phyloP scores from a whole-genome alignment of 2,329 filamentous ascomycete species.

The Neonectria punicea region DNA sequence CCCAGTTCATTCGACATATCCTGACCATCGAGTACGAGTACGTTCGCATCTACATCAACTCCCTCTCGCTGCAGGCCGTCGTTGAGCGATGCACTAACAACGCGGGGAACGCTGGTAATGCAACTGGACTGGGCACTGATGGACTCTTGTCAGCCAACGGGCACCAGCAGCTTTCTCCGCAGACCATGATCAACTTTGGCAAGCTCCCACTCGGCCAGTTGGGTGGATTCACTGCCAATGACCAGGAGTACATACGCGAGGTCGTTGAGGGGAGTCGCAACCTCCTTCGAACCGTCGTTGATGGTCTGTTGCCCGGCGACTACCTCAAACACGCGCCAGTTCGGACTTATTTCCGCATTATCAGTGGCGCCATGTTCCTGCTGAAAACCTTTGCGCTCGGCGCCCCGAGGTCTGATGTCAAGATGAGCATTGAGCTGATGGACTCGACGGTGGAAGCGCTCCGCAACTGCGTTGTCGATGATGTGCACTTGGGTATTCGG shows the following conservation, averaged over 20 bases:
- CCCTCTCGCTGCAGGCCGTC: slow-evolving; percentile 91
- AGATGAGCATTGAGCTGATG: slow-evolving; percentile 78
- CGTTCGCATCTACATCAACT: slow-evolving; percentile 93
- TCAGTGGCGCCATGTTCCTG: slow-evolving; percentile 85
- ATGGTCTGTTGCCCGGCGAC: slow-evolving; percentile 77
- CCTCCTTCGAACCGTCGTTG: slow-evolving; percentile 79
- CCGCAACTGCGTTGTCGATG: slow-evolving; percentile 82
- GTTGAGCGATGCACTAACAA: slow-evolving; percentile 88
- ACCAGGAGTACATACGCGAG: slow-evolving; percentile 79
- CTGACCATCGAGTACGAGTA: slow-evolving; percentile 96
- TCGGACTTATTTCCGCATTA: slow-evolving; percentile 86
- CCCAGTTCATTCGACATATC: slow-evolving; percentile 76
- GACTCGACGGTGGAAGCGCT: slow-evolving; percentile 79
- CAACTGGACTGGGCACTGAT: slow-evolving; percentile 49
- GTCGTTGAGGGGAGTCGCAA: slow-evolving; percentile 83
- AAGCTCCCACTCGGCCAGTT: slow-evolving; percentile 72
- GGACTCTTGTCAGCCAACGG: slow-evolving; percentile 46
- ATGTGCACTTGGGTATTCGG: slow-evolving; percentile 85
- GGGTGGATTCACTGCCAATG: slow-evolving; percentile 71
- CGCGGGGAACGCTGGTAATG: slow-evolving; percentile 67
- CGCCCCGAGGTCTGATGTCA: slow-evolving; percentile 80
- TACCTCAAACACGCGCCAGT: slow-evolving; percentile 87
- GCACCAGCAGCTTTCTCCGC: slow-evolving; percentile 62
- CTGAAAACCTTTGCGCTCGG: slow-evolving; percentile 87
- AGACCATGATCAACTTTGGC: slow-evolving; percentile 73